Conservation (phyloP, 768 basidiomycete species). For the Boletus fagicola region DNA sequence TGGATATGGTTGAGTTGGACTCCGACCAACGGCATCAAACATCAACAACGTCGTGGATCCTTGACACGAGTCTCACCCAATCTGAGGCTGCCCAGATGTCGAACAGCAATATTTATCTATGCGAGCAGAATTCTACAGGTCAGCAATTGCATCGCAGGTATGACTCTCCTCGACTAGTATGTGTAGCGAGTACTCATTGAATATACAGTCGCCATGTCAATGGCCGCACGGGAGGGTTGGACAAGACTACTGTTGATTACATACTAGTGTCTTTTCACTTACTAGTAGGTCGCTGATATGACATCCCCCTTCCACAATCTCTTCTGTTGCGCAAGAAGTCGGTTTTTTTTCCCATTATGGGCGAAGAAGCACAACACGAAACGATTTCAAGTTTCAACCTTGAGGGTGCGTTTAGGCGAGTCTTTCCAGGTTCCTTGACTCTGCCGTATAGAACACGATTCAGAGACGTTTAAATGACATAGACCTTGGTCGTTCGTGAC, state of each 20-base stretch:
- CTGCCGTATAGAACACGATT: not conserved
- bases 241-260: no score
- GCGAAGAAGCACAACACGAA: no score
- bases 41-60: not conserved
- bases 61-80: no score
- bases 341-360: no score
- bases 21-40: not conserved
- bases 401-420: not conserved
- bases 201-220: not conserved
- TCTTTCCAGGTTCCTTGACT: not conserved
- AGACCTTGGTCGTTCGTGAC: not conserved
- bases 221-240: no score
- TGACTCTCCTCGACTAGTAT: not conserved
- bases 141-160: no score
- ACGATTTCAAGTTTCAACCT: not conserved
- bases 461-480: not conserved
- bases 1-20: not conserved
- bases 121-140: not conserved
- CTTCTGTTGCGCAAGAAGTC: not conserved
- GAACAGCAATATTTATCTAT: not conserved
- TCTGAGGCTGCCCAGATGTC: no score
- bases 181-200: not conserved
- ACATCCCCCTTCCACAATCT: not conserved
- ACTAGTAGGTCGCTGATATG: not conserved
- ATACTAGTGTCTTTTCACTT: no score